Evolutionary conservation across 2,329 filamentous ascomycete species (phyloP).

Genomic region (Akanthomyces dipterigenus): DNA sequence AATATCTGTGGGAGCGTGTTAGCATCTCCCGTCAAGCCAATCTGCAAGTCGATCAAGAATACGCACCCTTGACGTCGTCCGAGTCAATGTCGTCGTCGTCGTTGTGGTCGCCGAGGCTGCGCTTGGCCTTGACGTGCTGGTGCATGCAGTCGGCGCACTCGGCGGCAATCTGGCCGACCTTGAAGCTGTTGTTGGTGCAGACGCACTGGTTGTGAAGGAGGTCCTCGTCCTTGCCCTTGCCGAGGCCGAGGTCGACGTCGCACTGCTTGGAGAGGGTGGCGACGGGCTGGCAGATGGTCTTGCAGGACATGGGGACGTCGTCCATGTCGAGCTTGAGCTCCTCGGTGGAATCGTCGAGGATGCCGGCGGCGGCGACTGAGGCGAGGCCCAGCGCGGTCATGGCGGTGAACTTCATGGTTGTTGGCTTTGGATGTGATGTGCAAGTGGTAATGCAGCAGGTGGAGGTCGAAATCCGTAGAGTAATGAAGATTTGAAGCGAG

Average conservation of each 20-base stretch:
- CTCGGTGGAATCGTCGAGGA: conserved; percentile 24
- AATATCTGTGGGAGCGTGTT: conserved; percentile 23
- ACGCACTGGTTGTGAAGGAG: conserved; percentile 33
- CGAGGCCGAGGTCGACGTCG: conserved; percentile 24
- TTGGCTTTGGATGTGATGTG: background rate
- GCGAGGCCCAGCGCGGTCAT: conserved; percentile 16
- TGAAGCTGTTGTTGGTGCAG: conserved; percentile 35
- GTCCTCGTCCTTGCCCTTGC: conserved; percentile 28
- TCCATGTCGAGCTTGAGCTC: conserved; percentile 27
- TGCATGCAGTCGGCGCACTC: conserved; percentile 33
- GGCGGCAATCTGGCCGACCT: conserved; percentile 28
- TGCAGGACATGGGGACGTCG: conserved; percentile 29
- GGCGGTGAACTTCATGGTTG: conserved; percentile 23
- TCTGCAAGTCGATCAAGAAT: too few species aligned
- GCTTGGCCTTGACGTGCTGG: conserved; percentile 21
- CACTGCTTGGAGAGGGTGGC: conserved; percentile 29
- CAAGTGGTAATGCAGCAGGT: too few species aligned
- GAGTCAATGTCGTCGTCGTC: conserved; percentile 13
- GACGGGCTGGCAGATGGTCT: conserved; percentile 30
- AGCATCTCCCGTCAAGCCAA: too few species aligned
- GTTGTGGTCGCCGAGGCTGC: conserved; percentile 14
- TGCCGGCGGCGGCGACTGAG: conserved; percentile 21
- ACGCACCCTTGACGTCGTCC: conserved; percentile 18
- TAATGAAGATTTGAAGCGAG: background rate
- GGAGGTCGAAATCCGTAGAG: background rate